phyloP scores from a whole-genome alignment of 345 rosid species.

The Cardamine occulta region DNA sequence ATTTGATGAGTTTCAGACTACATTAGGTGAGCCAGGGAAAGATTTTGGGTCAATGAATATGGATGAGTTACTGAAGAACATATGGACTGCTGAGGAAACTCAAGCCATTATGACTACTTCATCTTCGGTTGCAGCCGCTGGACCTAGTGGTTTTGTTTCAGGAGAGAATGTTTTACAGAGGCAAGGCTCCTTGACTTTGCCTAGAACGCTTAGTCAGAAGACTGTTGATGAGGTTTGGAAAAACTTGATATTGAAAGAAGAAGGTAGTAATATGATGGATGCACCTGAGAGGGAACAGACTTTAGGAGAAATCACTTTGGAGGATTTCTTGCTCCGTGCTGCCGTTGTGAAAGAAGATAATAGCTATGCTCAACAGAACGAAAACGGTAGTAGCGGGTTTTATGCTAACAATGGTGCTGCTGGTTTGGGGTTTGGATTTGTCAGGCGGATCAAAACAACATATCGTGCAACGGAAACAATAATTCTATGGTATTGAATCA shows the following conservation, averaged over 20 bases:
- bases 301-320: conserved; percentile 83
- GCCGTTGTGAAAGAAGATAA: conserved; percentile 77
- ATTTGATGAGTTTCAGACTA: conserved; percentile 83
- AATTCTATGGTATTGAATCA: conserved; percentile 50
- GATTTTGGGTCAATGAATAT: conserved; percentile 98
- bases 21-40: conserved; percentile 70
- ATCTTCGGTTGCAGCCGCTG: conserved; percentile 36
- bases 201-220: conserved; percentile 86
- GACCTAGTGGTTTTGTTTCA: conserved; percentile 38
- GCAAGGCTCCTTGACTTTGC: conserved; percentile 90
- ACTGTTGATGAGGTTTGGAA: conserved; percentile 96
- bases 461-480: conserved; percentile 31
- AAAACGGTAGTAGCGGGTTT: conserved; percentile 39
- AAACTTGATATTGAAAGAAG: conserved; percentile 59
- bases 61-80: conserved; percentile 90
- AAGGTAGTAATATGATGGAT: conserved; percentile 38
- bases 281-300: conserved; percentile 75
- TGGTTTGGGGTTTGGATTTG: conserved; percentile 62
- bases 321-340: conserved; percentile 82
- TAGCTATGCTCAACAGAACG: conserved; percentile 45
- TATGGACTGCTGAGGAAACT: conserved; percentile 85
- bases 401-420: conserved; percentile 46
- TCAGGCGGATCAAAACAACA: conserved; percentile 52
- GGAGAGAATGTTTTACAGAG: conserved; percentile 59
- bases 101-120: conserved; percentile 51